Conservation (phyloP, 345 rosid species). For the Mangifera indica region DNA sequence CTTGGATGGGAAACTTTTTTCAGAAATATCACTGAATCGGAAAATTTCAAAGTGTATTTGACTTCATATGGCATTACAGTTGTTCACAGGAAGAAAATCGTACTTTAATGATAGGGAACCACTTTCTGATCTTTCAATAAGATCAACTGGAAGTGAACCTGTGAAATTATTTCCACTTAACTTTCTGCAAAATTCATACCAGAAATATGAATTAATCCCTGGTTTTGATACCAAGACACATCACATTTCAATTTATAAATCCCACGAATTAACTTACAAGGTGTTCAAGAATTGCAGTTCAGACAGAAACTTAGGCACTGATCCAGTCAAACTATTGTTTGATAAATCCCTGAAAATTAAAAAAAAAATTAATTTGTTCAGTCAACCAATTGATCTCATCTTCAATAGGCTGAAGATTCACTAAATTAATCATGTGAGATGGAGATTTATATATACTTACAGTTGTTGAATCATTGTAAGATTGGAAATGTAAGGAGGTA, state of each 20-base stretch:
- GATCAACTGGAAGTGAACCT: constrained; percentile 24
- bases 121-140: constrained; percentile 14
- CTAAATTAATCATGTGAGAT: not conserved
- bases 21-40: not conserved
- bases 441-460: constrained; percentile 20
- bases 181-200: constrained; percentile 10
- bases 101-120: constrained; percentile 19
- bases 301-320: constrained; percentile 28
- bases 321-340: constrained; percentile 28
- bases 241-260: not conserved
- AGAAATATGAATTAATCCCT: not conserved
- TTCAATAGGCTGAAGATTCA: not conserved
- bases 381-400: not conserved
- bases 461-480: constrained; percentile 24
- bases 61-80: not conserved
- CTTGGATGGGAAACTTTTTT: no score
- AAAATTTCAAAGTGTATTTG: not conserved
- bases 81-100: not conserved
- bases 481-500: constrained; percentile 25
- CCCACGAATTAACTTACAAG: constrained; percentile 19
- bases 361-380: no score
- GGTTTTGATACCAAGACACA: not conserved
- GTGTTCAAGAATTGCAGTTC: constrained; percentile 18
- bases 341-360: constrained; percentile 26
- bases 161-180: constrained; percentile 19